phyloP scores from a whole-genome alignment of 352 stramenopile genomes.

The Globisporangium rhizosaccharum region DNA sequence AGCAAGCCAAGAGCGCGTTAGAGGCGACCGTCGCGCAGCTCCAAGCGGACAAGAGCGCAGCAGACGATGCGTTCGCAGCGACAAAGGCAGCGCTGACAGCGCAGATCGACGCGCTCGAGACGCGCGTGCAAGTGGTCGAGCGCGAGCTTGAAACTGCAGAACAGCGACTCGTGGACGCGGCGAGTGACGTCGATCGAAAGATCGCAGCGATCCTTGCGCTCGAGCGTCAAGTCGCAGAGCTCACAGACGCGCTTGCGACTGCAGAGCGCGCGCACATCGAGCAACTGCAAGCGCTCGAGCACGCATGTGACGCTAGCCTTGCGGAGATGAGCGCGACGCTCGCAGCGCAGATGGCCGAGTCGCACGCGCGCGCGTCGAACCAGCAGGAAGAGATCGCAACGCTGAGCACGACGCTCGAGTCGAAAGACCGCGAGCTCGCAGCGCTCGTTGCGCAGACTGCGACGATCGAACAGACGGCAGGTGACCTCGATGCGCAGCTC shows the following conservation, averaged over 20 bases:
- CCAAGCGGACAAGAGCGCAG: constrained; percentile 12
- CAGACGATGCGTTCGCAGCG: constrained; percentile 4
- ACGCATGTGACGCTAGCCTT: neutral
- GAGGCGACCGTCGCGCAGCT: constrained; percentile 15
- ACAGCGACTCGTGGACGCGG: too few relatives aligned
- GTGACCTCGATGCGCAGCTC: constrained; percentile 7
- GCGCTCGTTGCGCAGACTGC: constrained; percentile 15
- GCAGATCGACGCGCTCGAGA: neutral
- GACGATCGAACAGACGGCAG: constrained; percentile 12
- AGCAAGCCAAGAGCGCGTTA: constrained; percentile 1
- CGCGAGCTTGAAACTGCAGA: neutral
- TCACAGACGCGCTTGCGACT: too few relatives aligned
- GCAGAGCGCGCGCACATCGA: neutral
- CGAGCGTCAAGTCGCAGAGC: too few relatives aligned
- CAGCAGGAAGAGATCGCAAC: constrained; percentile 13
- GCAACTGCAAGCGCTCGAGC: neutral
- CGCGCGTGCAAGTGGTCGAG: neutral
- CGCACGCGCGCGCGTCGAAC: constrained; percentile 10
- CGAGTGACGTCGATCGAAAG: too few relatives aligned
- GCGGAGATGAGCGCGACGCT: constrained; percentile 4
- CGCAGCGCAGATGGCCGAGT: constrained; percentile 1
- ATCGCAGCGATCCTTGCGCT: too few relatives aligned
- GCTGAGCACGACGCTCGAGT: neutral
- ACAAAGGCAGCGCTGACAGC: neutral
- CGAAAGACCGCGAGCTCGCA: constrained; percentile 7